Conservation (phyloP, 208 protist genomes). For the Crithidia acanthocephali region DNA sequence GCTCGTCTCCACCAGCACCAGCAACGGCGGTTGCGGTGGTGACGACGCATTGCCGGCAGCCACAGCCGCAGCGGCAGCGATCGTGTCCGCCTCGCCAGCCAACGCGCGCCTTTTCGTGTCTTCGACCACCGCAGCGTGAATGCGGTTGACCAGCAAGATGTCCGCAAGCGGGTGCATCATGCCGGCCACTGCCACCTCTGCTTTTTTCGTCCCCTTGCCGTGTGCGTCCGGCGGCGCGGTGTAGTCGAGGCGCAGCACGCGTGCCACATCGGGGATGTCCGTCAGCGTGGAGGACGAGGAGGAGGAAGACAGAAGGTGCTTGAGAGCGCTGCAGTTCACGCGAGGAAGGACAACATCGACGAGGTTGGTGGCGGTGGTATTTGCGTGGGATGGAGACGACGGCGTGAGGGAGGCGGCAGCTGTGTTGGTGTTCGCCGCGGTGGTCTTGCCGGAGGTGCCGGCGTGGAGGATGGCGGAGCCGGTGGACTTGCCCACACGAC, state of each 20-base stretch:
- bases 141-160: constrained; percentile 35
- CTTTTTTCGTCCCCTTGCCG: background rate
- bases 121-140: constrained; percentile 31
- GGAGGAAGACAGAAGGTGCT: constrained; percentile 27
- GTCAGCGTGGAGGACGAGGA: constrained; percentile 26
- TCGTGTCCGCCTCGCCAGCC: background rate
- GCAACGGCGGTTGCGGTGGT: constrained; percentile 7
- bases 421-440: background rate
- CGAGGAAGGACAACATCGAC: constrained; percentile 24
- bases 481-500: constrained; percentile 7
- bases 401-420: too few species aligned
- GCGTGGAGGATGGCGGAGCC: background rate
- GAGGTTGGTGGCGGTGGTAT: background rate
- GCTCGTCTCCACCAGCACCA: constrained; percentile 35
- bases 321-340: constrained; percentile 30
- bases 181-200: background rate
- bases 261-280: constrained; percentile 25
- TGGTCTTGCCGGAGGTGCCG: background rate
- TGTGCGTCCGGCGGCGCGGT: background rate
- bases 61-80: background rate
- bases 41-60: background rate
- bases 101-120: constrained; percentile 9
- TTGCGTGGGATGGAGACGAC: too few species aligned
- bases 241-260: constrained; percentile 36
- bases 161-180: constrained; percentile 28